These are phyloP conservation scores for Globisporangium recalcitrans DNA, from an alignment of 352 stramenopile species.

Conservation along the genomic window DNA sequence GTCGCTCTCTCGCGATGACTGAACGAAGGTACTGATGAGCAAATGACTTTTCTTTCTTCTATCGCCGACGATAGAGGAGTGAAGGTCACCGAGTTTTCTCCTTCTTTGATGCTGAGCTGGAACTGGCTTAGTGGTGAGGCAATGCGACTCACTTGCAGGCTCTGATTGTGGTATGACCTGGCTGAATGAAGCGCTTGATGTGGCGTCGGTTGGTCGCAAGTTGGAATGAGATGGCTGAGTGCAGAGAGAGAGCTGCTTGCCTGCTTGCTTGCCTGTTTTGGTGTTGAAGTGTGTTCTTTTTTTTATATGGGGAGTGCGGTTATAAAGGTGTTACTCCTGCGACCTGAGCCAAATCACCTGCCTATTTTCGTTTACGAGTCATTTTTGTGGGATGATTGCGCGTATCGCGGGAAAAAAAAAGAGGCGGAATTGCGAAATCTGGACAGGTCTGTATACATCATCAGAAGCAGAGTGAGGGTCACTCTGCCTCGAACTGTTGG, in stretches of 20 bases:
- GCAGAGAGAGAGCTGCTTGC: not conserved
- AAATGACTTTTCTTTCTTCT: not conserved
- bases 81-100: not conserved
- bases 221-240: slow-evolving; percentile 6
- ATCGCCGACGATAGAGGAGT: slow-evolving; percentile 4
- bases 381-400: slow-evolving; percentile 6
- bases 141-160: not conserved
- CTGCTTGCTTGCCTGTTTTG: not conserved
- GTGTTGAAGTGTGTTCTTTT: slow-evolving; percentile 10
- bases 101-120: not conserved
- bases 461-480: too few species aligned
- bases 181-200: not conserved
- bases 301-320: slow-evolving; percentile 3
- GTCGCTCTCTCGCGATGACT: slow-evolving; percentile 1
- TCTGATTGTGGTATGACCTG: not conserved
- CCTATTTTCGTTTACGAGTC: slow-evolving; percentile 15
- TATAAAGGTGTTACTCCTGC: too few species aligned
- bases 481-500: too few species aligned
- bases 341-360: not conserved
- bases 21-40: too few species aligned
- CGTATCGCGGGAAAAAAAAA: not conserved
- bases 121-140: not conserved
- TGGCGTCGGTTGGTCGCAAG: slow-evolving; percentile 10
- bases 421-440: not conserved
- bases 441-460: not conserved